A percentile compares a stretch with the other conserved stretches of the same genome.
Conservation (phyloP, 768 basidiomycete species). For the Pisolithus tinctorius region DNA sequence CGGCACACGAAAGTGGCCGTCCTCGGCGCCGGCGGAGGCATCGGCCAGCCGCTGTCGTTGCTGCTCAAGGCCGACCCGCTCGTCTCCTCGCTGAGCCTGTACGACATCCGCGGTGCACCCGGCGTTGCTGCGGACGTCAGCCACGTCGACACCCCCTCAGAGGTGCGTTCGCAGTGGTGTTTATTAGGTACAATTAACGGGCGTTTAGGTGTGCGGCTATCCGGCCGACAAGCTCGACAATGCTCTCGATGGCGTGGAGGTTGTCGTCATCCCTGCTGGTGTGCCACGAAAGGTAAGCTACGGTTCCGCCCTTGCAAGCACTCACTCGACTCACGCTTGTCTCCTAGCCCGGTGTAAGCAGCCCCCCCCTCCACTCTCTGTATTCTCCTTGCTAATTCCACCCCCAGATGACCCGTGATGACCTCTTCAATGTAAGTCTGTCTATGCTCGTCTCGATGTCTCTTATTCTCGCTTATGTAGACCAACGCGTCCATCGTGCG, state of each 20-base stretch:
- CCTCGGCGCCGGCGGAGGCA: constrained; percentile 97
- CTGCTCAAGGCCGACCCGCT: constrained; percentile 88
- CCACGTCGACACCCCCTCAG: constrained; percentile 83
- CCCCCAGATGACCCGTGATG: constrained; percentile 87
- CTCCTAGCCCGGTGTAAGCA: constrained; percentile 74
- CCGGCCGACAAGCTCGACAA: constrained; percentile 82
- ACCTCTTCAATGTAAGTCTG: constrained; percentile 82
- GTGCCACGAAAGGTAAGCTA: constrained; percentile 88
- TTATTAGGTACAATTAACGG: constrained; percentile 1
- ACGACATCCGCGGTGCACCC: constrained; percentile 92
- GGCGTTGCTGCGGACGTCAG: constrained; percentile 97
- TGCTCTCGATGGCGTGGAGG: constrained; percentile 84
- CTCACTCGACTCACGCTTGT: constrained; percentile 18
- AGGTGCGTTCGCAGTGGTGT: constrained; percentile 59
- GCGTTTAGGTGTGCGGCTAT: constrained; percentile 63
- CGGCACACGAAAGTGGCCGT: constrained; percentile 88
- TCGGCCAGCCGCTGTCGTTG: constrained; percentile 94
- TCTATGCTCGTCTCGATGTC: background rate
- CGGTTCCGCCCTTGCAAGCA: background rate
- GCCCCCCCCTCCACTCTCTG: background rate
- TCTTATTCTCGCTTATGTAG: constrained; percentile 30
- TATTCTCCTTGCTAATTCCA: constrained; percentile 19
- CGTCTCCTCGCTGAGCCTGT: constrained; percentile 74
- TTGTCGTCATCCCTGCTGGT: constrained; percentile 97
- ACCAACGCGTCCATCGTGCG: constrained; percentile 98